Evolutionary conservation across 257 asterid genomes (phyloP), one percentile per base, ranked within the genome.

Genomic region (Thymus mandschuricus): DNA sequence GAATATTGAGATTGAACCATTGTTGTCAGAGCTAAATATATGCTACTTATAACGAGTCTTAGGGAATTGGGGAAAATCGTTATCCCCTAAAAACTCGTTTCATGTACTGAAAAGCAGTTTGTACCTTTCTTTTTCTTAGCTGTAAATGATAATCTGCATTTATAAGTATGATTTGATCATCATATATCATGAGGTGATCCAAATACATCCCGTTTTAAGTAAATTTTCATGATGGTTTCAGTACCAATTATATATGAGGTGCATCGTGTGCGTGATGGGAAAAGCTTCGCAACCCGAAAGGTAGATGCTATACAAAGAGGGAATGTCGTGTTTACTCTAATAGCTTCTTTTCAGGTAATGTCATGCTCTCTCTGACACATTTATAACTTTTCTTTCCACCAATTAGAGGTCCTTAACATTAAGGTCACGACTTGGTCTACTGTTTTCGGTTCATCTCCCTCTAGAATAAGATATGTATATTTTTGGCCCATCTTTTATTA

Each of bases 261-360:
- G 70, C 85, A 88, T 68, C 96, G 97, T 61, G 90, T 89, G 31
- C 97, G 97, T 78, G 97, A 91, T 77, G 99, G 99, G n/a, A 89
- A 83, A 77, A 95, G 96, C 83, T 95, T 95, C 78, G 98, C 99
- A 68, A 92, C 98, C 69, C 86, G 99, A 76, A 89, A 86, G 78
- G 98, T 95, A 75, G 99, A 92, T 28, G 99, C 99, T 71, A 84
- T 95, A 70, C 99, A 95, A 80, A 88, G 87, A 72, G 98, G 96
- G 76, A 87, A 81, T n/a, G 81, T 90, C 43, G 80, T 95, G 55
- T 95, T 95, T 71, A 87, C 86, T 46, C 68, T 92, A 80, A 15
- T 84, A 73, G 97, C 97, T 81, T 95, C 99, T 60, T 92, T 95
- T 85, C 99, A 95, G 95, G 99, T 92, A 80, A 77, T 72, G 69